Percentiles rank a stretch among this genome's conserved stretches.
These are phyloP conservation scores for Paracoccidioides brasiliensis DNA, from an alignment of 2,329 filamentous ascomycete genomes.

Conservation along the genomic window DNA sequence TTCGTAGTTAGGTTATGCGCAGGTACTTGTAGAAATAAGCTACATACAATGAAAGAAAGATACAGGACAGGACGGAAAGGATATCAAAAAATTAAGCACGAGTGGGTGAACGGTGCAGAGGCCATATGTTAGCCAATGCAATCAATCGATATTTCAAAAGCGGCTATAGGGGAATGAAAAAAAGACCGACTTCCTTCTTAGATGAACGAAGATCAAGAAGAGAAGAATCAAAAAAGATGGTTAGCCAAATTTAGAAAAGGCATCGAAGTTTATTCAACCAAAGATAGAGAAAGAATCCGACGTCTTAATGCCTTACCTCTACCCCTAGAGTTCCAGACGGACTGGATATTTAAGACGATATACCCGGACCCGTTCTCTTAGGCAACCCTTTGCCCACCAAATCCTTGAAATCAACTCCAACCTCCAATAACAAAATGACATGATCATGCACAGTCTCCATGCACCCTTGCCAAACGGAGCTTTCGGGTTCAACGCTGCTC, in stretches of 20 bases:
- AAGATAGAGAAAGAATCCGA: too few species aligned
- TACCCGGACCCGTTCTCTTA: not conserved
- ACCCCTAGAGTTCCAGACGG: too few species aligned
- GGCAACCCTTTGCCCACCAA: slow-evolving; percentile 41
- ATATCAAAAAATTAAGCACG: not conserved
- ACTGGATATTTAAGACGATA: too few species aligned
- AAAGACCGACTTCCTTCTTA: not conserved
- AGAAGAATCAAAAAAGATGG: not conserved
- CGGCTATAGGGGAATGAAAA: not conserved
- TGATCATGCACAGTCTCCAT: slow-evolving; percentile 71
- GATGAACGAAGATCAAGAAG: not conserved
- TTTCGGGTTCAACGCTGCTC: slow-evolving; percentile 68
- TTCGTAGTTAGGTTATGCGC: not conserved
- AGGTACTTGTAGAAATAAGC: not conserved
- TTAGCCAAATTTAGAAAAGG: not conserved
- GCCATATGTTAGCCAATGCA: not conserved
- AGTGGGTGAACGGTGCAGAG: not conserved
- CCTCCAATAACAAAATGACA: slow-evolving; percentile 64
- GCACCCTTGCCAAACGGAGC: slow-evolving; percentile 67
- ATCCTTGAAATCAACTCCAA: slow-evolving; percentile 79
- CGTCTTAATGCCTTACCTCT: too few species aligned
- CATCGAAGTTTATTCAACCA: not conserved
- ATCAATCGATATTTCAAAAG: not conserved
- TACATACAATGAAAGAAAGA: not conserved
- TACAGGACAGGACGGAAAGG: not conserved